Evolutionary conservation across 2,329 filamentous ascomycete genomes (phyloP).

Genomic region (Berkeleyomyces rouxiae): DNA sequence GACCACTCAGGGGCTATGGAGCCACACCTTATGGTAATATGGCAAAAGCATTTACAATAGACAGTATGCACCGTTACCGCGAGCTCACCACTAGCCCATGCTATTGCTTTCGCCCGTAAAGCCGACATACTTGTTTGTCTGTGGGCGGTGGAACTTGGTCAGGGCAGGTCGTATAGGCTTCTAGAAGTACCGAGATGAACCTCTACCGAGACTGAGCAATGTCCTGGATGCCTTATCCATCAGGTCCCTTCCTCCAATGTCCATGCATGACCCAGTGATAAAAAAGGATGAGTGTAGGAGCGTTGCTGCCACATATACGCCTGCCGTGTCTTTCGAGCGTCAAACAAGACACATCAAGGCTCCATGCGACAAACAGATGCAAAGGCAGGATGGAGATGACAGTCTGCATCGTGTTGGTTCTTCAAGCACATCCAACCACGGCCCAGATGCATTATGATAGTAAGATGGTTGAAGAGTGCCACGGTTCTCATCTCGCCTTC

Average conservation of each 20-base stretch:
- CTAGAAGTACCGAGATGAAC: neutral
- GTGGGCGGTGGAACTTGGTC: neutral
- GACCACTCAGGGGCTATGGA: neutral
- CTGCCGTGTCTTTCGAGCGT: neutral
- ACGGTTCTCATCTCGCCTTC: conserved; percentile 6
- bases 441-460: neutral
- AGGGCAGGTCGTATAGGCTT: neutral
- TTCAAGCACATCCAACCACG: neutral
- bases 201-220: neutral
- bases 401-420: neutral
- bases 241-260: neutral
- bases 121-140: neutral
- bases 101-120: neutral
- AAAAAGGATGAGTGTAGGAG: neutral
- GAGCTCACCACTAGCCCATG: neutral
- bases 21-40: neutral
- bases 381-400: neutral
- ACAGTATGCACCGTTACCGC: neutral
- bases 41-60: neutral
- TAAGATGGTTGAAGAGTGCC: neutral
- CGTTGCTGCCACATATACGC: neutral
- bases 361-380: neutral
- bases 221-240: neutral
- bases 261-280: neutral
- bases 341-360: neutral